Base-by-base conservation (phyloP, 805 yeast genomes). In the Naumovozyma castellii region DNA sequence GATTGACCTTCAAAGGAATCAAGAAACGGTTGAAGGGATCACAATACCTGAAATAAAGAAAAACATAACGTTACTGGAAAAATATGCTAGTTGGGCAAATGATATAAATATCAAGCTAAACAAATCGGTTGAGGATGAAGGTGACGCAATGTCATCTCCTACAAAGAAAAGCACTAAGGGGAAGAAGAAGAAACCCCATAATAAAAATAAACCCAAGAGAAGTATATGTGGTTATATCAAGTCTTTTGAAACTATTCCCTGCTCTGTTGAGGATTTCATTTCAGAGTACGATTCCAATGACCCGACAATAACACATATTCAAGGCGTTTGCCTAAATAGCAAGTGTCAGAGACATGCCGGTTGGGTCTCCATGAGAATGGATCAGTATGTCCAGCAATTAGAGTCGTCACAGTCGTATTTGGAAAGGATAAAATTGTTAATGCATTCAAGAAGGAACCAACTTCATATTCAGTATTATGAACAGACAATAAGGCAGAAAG, bases 21-120 rank as follows among this genome's bases (percentile, higher is more conserved):
- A 37, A 16, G 32, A 35, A 8, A 48, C 46, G 6, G 36, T 45
- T 31, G 41, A 44, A n/a, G 41, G 41, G 10, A 38, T 35, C 29
- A 47, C 51, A 5, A 35, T 44, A 5, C 50, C 54, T 3, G 35
- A 34, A 13, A 31, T 49, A 3, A 43, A 46, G 19, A 19, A 43
- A 2, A 39, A 39, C 18, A 34, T 51, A 6, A 43, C 39, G 10
- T 12, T 22, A 9, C 39, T 59, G 10, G 46, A 47, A 12, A 39
- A 32, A 4, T 58, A 57, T 38, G 36, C 70, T 37, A 66, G 68
- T 2, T 48, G 63, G 63, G 36, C 59, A 14, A 48, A 47, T 9
- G 39, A 44, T 3, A 45, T 56, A 5, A 59, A 53, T 31, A 35
- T 32, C n/a, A 46, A 41, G 27, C 38, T 59, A 9, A 39, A 35